A percentile compares a stretch with the other conserved stretches of the same genome.
Evolutionary conservation across 495 filamentous ascomycete genomes (phyloP).

Genomic region (Daldinia childiae): DNA sequence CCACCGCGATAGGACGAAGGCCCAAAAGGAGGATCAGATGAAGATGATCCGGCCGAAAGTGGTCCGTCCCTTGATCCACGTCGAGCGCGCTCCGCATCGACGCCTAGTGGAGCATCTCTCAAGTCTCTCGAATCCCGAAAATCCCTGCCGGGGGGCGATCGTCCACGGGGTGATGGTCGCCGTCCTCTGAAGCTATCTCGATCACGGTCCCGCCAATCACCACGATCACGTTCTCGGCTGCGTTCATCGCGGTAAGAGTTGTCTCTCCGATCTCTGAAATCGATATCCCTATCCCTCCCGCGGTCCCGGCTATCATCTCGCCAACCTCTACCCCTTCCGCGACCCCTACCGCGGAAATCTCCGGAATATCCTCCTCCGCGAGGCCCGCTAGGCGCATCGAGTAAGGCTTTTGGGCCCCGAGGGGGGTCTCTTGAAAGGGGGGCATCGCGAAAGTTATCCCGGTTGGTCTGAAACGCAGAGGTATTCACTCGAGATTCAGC

Average conservation of each 20-base stretch:
- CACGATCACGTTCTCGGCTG: slow-evolving; percentile 57
- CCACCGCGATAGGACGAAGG: slow-evolving; percentile 63
- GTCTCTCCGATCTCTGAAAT: slow-evolving; percentile 61
- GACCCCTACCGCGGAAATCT: slow-evolving; percentile 59
- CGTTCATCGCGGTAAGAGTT: slow-evolving; percentile 60
- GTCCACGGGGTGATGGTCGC: slow-evolving; percentile 56
- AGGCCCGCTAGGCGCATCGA: slow-evolving; percentile 70
- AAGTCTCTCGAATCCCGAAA: slow-evolving; percentile 49
- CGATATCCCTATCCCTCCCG: slow-evolving; percentile 66
- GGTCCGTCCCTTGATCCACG: slow-evolving; percentile 67
- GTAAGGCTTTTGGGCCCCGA: slow-evolving; percentile 73
- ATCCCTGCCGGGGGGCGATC: slow-evolving; percentile 56
- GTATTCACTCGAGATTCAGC: slow-evolving; percentile 60
- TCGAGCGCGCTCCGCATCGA: slow-evolving; percentile 61
- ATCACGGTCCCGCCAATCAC: slow-evolving; percentile 55
- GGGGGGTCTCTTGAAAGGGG: slow-evolving; percentile 64
- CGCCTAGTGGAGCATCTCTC: slow-evolving; percentile 55
- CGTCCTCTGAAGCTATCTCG: slow-evolving; percentile 56
- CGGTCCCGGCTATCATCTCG: slow-evolving; percentile 71
- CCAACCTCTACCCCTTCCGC: slow-evolving; percentile 56
- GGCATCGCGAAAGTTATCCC: slow-evolving; percentile 59
- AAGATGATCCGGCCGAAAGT: slow-evolving; percentile 72
- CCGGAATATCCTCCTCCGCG: slow-evolving; percentile 59
- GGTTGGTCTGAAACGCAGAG: slow-evolving; percentile 57
- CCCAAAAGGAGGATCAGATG: slow-evolving; percentile 68